A percentile compares a stretch with the other conserved stretches of the same genome.
These are phyloP conservation scores for Schizosaccharomyces lindneri DNA, from an alignment of 805 yeast species.

Conservation along the genomic window DNA sequence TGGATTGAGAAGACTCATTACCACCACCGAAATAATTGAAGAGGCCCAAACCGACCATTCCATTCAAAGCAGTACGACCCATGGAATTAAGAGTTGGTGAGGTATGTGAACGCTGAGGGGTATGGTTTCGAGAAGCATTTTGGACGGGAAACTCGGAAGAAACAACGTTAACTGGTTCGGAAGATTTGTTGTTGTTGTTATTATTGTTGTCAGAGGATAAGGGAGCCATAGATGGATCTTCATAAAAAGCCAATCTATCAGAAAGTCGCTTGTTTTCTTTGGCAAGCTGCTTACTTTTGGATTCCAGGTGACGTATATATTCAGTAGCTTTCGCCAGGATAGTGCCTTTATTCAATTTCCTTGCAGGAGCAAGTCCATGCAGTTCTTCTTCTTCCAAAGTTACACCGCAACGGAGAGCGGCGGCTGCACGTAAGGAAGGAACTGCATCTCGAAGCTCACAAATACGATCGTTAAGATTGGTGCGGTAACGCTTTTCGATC, in stretches of 20 bases:
- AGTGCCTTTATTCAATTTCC: conserved; percentile 53
- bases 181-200: background rate
- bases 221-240: conserved; percentile 6
- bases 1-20: background rate
- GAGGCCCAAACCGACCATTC: background rate
- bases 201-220: background rate
- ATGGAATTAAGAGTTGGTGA: conserved; percentile 2
- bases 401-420: conserved; percentile 20
- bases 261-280: conserved; percentile 15
- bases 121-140: background rate
- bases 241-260: conserved; percentile 21
- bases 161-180: background rate
- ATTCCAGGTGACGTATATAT: conserved; percentile 49
- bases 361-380: conserved; percentile 56
- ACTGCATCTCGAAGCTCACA: conserved; percentile 48
- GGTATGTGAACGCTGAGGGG: background rate
- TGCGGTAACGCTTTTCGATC: conserved; percentile 59
- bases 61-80: background rate
- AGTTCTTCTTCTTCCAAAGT: conserved; percentile 18
- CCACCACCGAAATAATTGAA: background rate
- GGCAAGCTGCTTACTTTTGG: conserved; percentile 25
- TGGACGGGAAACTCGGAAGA: background rate
- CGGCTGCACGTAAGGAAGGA: conserved; percentile 45
- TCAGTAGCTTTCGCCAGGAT: conserved; percentile 57
- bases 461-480: conserved; percentile 50